Evolutionary conservation across 2,329 filamentous ascomycete genomes (phyloP), one percentile per base, ranked within the genome.

Genomic region (Colletotrichum spinosum): DNA sequence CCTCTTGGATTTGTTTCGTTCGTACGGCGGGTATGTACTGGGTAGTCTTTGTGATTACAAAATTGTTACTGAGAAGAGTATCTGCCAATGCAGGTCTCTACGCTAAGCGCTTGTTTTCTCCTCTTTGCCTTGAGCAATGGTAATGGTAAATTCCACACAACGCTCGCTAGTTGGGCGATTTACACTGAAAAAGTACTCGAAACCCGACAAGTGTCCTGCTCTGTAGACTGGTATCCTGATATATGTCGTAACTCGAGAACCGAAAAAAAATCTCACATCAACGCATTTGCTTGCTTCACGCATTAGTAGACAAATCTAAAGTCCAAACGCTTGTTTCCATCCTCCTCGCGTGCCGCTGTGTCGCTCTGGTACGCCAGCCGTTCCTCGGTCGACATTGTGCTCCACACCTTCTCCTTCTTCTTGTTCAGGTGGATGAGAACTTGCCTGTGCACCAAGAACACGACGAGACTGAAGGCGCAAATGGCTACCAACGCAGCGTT

Each of bases 401-500:
- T 74, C 79, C 79, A 81, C 52, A 67, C 74, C 65, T 73, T 75
- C 35, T 75, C 76, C 63, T 78, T 78, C 38, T 71, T 70, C 17
- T 72, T 71, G 61, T 81, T 81, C 51, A 77, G 72, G 72, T 75
- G 74, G 13, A 72, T 68, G 42, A 80, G 80, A 57, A 79, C 80
- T 63, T 81, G 73, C 13, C 84, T 76, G 70, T 86, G 83, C 2
- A 74, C 77, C 38, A 88, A 34, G 51, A 89, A 88, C 0, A 83
- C 70, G 0, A 81, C 72, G 8, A 88, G 70, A 17, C 82, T 80
- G 35, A 86, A 79, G 0, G 78, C 79, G 3, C 83, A 76, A 53
- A 89, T 79, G 2, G 78, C 83, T 33, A 90, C 81, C 53, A 88
- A 79, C 3, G 88, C 82, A 33, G 79, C 84, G 75, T 89, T 89